A percentile compares a stretch with the other conserved stretches of the same genome.
Evolutionary conservation across 2,329 filamentous ascomycete species (phyloP).

Genomic region (Fusarium xylarioides): DNA sequence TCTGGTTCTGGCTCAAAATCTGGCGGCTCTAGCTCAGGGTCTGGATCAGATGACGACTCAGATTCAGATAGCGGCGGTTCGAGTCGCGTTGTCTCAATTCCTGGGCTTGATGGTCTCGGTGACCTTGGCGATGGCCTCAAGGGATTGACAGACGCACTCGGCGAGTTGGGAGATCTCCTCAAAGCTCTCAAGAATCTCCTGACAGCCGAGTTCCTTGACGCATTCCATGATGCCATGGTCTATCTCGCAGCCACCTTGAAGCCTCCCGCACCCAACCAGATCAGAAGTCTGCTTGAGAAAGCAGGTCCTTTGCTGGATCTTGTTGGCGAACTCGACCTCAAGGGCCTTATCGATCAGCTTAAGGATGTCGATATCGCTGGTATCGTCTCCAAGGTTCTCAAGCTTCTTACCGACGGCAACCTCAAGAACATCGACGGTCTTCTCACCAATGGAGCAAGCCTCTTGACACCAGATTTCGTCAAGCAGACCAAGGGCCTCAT

Average conservation of each 20-base stretch:
- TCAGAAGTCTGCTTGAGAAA: conserved; percentile 41
- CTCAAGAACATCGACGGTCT: conserved; percentile 48
- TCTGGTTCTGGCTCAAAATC: background rate
- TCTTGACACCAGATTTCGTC: conserved; percentile 45
- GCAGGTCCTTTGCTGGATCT: conserved; percentile 44
- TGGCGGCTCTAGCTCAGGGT: background rate
- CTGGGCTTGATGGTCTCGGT: conserved; percentile 31
- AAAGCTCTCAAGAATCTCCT: conserved; percentile 46
- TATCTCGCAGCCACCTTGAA: conserved; percentile 51
- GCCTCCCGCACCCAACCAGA: conserved; percentile 49
- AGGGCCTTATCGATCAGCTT: conserved; percentile 46
- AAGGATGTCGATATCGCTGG: conserved; percentile 45
- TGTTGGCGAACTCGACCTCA: conserved; percentile 46
- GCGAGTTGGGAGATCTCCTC: conserved; percentile 38
- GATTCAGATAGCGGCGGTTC: background rate
- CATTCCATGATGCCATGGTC: conserved; percentile 53
- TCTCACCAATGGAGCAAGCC: conserved; percentile 48
- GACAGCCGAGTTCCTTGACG: conserved; percentile 51
- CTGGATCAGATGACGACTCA: background rate
- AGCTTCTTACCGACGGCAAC: conserved; percentile 45
- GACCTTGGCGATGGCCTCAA: conserved; percentile 32
- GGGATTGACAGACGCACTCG: conserved; percentile 38
- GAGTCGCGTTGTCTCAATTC: conserved; percentile 1
- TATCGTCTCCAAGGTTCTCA: conserved; percentile 44
- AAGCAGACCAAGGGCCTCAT: conserved; percentile 38